These are phyloP conservation scores for Podaxis carcinomalis DNA, from an alignment of 768 basidiomycete species.

Conservation along the genomic window DNA sequence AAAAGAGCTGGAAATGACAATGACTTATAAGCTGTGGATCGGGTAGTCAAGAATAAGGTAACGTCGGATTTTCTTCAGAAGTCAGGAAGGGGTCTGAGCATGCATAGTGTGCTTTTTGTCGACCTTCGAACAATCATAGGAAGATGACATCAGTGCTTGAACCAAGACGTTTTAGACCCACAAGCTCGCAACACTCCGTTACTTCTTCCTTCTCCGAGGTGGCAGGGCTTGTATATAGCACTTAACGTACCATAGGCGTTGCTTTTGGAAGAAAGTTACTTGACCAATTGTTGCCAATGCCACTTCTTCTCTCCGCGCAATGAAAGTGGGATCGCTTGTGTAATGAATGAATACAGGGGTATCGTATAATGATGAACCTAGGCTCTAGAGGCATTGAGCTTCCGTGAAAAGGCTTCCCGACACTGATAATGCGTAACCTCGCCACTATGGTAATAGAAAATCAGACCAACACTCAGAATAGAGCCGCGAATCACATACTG, in stretches of 20 bases:
- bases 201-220: background rate
- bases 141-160: no score
- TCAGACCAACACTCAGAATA: background rate
- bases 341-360: background rate
- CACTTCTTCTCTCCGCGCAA: background rate
- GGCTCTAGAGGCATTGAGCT: constrained; percentile 36
- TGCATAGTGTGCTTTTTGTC: no score
- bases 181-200: background rate
- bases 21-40: no score
- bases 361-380: background rate
- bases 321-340: background rate
- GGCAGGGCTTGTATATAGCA: background rate
- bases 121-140: no score
- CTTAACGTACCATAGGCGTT: background rate
- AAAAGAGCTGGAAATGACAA: no score
- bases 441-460: constrained; percentile 50
- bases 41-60: no score
- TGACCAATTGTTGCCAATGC: background rate
- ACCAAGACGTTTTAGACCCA: no score
- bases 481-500: constrained; percentile 42
- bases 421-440: constrained; percentile 98
- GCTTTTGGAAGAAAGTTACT: background rate
- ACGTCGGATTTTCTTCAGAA: no score
- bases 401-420: constrained; percentile 73
- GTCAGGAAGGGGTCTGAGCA: no score